phyloP scores from a whole-genome alignment of 1,139 yeast genomes.

The Yamadazyma blattariae region DNA sequence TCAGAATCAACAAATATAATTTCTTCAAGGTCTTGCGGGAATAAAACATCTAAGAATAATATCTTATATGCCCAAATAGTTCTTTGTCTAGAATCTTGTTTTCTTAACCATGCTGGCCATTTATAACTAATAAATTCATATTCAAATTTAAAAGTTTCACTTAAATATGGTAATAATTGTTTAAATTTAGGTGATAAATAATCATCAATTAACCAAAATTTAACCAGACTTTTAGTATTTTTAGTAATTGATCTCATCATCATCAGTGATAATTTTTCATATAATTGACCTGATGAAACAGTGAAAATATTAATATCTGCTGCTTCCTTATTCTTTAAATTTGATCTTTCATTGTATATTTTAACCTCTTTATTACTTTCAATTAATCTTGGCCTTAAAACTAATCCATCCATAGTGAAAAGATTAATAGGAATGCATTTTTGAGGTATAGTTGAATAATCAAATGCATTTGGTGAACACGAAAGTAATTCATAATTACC shows the following conservation, averaged over 20 bases:
- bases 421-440: conserved; percentile 23
- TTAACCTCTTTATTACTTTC: conserved; percentile 1
- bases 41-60: conserved; percentile 78
- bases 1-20: conserved; percentile 88
- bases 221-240: conserved; percentile 61
- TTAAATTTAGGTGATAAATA: conserved; percentile 70
- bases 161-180: conserved; percentile 56
- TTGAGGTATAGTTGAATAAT: conserved; percentile 20
- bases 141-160: conserved; percentile 55
- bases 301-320: conserved; percentile 81
- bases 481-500: conserved; percentile 42
- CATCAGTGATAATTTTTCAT: conserved; percentile 68
- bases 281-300: conserved; percentile 75
- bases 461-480: conserved; percentile 27
- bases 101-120: conserved; percentile 90
- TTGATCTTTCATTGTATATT: background rate
- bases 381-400: conserved; percentile 36
- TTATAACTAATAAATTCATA: conserved; percentile 76
- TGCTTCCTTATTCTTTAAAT: conserved; percentile 16
- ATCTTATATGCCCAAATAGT: conserved; percentile 88
- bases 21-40: conserved; percentile 73
- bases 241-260: conserved; percentile 81
- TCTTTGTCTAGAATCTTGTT: conserved; percentile 73
- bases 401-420: conserved; percentile 44
- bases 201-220: conserved; percentile 87